Conservation (phyloP, 2,329 filamentous ascomycete genomes). For the Massarina eburnea region DNA sequence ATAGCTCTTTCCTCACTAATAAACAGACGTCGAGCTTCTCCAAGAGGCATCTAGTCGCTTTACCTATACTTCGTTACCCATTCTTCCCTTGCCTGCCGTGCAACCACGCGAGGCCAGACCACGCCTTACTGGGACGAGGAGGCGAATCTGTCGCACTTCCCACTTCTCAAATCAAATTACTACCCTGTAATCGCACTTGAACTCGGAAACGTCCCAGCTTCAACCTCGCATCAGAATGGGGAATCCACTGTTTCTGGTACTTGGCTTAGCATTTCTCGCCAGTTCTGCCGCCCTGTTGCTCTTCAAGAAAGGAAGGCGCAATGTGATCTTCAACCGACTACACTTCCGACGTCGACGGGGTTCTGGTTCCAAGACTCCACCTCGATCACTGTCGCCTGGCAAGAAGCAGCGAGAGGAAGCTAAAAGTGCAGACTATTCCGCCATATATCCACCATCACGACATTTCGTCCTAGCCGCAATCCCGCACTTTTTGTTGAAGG, state of each 20-base stretch:
- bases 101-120: conserved; percentile 17
- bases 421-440: conserved; percentile 44
- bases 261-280: conserved; percentile 35
- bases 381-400: conserved; percentile 55
- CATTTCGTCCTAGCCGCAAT: conserved; percentile 49
- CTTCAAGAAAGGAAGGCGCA: conserved; percentile 40
- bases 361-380: conserved; percentile 56
- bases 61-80: conserved; percentile 14
- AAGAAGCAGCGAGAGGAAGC: conserved; percentile 39
- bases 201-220: background rate
- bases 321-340: conserved; percentile 45
- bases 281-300: conserved; percentile 29
- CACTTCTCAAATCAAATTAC: background rate
- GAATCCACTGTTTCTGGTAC: conserved; percentile 22
- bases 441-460: conserved; percentile 56
- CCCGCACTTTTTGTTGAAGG: conserved; percentile 22
- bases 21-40: conserved; percentile 6
- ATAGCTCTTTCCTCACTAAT: conserved; percentile 1
- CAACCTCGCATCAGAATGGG: conserved; percentile 18
- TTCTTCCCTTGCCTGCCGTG: conserved; percentile 16
- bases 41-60: conserved; percentile 12
- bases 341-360: conserved; percentile 43
- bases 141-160: conserved; percentile 8
- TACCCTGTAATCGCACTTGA: background rate
- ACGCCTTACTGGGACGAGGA: conserved; percentile 7